These are phyloP conservation scores for Jatropha curcas DNA, from an alignment of 345 rosid species.

Conservation along the genomic window DNA sequence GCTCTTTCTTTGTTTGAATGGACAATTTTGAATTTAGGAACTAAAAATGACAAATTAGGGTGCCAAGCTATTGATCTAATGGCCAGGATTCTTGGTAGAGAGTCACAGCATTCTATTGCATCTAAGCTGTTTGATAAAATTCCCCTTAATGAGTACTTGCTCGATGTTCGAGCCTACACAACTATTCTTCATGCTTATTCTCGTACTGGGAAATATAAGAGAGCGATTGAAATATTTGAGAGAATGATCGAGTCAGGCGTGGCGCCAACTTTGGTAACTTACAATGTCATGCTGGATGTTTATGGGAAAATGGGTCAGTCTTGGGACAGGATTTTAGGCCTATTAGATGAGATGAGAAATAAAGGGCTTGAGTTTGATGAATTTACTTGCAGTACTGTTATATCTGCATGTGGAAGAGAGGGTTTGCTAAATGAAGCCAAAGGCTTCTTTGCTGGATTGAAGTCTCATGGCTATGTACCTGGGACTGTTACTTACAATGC, in stretches of 20 bases:
- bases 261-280: conserved; percentile 79
- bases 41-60: conserved; percentile 44
- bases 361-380: conserved; percentile 67
- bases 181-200: conserved; percentile 68
- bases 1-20: conserved; percentile 75
- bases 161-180: conserved; percentile 79
- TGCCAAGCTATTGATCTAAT: conserved; percentile 54
- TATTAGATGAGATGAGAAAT: conserved; percentile 70
- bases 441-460: conserved; percentile 62
- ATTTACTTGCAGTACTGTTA: conserved; percentile 86
- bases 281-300: conserved; percentile 87
- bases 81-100: conserved; percentile 75
- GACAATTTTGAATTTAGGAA: conserved; percentile 39
- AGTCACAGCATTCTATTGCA: conserved; percentile 66
- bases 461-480: conserved; percentile 64
- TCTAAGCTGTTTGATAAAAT: conserved; percentile 68
- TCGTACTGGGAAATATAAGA: conserved; percentile 56
- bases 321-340: conserved; percentile 56
- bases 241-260: conserved; percentile 67
- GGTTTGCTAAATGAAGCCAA: conserved; percentile 78
- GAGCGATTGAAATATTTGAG: conserved; percentile 62
- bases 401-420: conserved; percentile 88
- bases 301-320: conserved; percentile 90
- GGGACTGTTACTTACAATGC: conserved; percentile 85
- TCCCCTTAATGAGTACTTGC: conserved; percentile 51